These are phyloP conservation scores for Hygrophoropsis aurantiaca DNA, from an alignment of 768 basidiomycete genomes.

Conservation along the genomic window DNA sequence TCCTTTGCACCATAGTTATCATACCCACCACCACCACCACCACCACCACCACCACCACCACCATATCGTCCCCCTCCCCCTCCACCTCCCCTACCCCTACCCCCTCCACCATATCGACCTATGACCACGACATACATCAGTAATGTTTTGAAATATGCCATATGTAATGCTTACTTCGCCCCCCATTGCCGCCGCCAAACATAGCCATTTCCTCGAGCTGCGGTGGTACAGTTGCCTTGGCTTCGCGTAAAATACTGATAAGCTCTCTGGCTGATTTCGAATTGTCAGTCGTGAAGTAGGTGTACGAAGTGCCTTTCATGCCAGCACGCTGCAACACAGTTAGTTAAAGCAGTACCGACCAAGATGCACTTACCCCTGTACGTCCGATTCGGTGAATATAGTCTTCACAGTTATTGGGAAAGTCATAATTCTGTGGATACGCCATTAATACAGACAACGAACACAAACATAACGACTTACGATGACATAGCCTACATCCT, in stretches of 20 bases:
- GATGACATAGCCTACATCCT: slow-evolving; percentile 98
- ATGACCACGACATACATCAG: no score
- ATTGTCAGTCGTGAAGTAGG: slow-evolving; percentile 97
- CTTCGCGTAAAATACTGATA: slow-evolving; percentile 80
- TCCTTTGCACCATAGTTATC: slow-evolving; percentile 25
- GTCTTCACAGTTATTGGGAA: slow-evolving; percentile 97
- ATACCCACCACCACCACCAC: slow-evolving; percentile 42
- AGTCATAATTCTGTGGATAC: slow-evolving; percentile 83
- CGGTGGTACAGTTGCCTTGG: slow-evolving; percentile 81
- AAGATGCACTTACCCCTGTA: slow-evolving; percentile 66
- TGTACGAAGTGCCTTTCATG: slow-evolving; percentile 88
- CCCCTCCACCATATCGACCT: slow-evolving; percentile 62
- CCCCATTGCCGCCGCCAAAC: slow-evolving; percentile 80
- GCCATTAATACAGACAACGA: slow-evolving; percentile 8
- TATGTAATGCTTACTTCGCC: slow-evolving; percentile 51
- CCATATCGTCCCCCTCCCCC: slow-evolving; percentile 41
- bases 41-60: slow-evolving; percentile 41
- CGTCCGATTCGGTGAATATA: slow-evolving; percentile 99
- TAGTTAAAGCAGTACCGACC: slow-evolving; percentile 13
- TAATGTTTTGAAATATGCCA: slow-evolving; percentile 3
- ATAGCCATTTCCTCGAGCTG: slow-evolving; percentile 92
- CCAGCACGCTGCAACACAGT: slow-evolving; percentile 69
- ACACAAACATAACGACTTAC: slow-evolving; percentile 46
- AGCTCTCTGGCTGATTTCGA: slow-evolving; percentile 93
- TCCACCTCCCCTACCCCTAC: slow-evolving; percentile 47